Base-by-base conservation (phyloP, 177 flowering plant genomes). In the Vitis hybrid region DNA sequence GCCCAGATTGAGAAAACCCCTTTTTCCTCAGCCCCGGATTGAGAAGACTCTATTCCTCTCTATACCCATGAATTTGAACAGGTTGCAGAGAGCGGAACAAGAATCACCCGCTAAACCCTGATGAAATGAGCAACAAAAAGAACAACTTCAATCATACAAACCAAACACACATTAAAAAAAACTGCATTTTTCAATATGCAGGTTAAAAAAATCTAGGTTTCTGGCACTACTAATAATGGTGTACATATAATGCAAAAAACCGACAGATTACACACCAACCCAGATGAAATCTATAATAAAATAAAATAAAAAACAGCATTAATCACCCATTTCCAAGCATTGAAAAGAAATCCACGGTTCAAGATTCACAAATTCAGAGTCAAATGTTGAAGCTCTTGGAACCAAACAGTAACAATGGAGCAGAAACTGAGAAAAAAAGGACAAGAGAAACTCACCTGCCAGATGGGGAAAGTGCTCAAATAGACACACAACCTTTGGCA, bases 41-140 rank as follows among this genome's bases (percentile, higher is more conserved):
- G 30, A 27, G 35, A 35, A 57, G 14, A 4, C 3, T 11, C 21
- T 19, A 6, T 27, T 68, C 55, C 30, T 10, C 64, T 11, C 65
- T 64, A 73, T 60, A 66, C 51, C 70, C 64, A 73, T 55, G 48
- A 24, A 65, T 55, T 65, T 60, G 30, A 19, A 62, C 60, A 9
- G 46, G 8, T 32, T 52, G 35, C 52, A 70, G 60, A 54, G 64
- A 27, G 64, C 56, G 56, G 13, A 64, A 79, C 46, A 40, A 0
- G 46, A 40, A 40, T 7, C 46, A 40, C 46, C 46, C 1, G 1
- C 46, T 40, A 40, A 35, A 6, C 46, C 46, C 46, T 65, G 19
- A 24, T 27, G 60, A 65, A 60, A 21, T 15, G 46, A 40, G 21
- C 66, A 40, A 51, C 32, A 52, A 49, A 7, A 16, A 10, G 30